Base-by-base conservation (phyloP, 305 asterid species). In the Nicotiana rustica region DNA sequence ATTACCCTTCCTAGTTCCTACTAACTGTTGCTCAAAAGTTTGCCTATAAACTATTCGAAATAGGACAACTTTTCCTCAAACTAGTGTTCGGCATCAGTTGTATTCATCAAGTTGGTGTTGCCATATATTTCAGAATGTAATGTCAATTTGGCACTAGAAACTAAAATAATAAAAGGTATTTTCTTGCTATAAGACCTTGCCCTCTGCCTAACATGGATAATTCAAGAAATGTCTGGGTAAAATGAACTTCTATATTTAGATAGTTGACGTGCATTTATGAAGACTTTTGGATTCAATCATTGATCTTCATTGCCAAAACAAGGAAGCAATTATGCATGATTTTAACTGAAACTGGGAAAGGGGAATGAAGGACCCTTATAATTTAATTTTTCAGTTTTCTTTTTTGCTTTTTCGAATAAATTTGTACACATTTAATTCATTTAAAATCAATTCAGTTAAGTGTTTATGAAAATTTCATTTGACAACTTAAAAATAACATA, bases 221-320 rank as follows among this genome's bases (percentile, higher is more conserved):
- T 55, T 14, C 4, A 57, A 15, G 21, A 57, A 57, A 57, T 15
- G 64, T 57, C 64, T 19, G 68, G 68, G 17, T 64, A 21, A 67
- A 67, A 67, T 67, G 55, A 67, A 67, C 55, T 68, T 68, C 15
- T 35, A 8, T 1, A 17, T 67, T 1, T 35, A 68, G 31, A 68
- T 35, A 17, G 55, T 68, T 36, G 29, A 68, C 49, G 55, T 68
- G 6, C 29, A 6, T 35, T 36, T 36, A 68, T 68, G 55, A 68
- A 35, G 52, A 67, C 52, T 67, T 67, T 67, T 67, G 52, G 47
- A 38, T 35, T 35, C 76, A 68, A 68, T 68, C 17, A 68, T 68
- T 68, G 17, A 68, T 36, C 76, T n/a, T 68, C 76, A 36, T 68
- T 68, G 76, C 76, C 29, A 68, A 68, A 68, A 36, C 29, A 17